These are phyloP conservation scores for Kluyveromyces marxianus DNA, from an alignment of 1,139 yeast genomes.

Conservation along the genomic window DNA sequence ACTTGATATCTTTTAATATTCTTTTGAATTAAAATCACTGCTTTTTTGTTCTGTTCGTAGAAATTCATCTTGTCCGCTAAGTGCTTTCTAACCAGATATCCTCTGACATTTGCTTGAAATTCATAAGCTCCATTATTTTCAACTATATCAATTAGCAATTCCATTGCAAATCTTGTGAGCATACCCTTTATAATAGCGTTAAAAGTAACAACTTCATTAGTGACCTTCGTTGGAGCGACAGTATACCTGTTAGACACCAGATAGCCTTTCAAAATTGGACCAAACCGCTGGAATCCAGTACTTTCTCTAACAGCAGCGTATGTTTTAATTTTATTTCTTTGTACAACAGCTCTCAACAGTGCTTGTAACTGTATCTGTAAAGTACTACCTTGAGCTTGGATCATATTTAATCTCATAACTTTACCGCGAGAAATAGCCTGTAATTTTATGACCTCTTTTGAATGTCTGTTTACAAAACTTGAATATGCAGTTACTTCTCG, in stretches of 20 bases:
- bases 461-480: neutral
- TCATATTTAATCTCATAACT: neutral
- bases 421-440: constrained; percentile 2
- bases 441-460: neutral
- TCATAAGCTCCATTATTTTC: constrained; percentile 34
- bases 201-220: neutral
- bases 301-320: no score
- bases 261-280: constrained; percentile 42
- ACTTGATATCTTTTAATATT: constrained; percentile 60
- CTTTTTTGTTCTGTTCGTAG: constrained; percentile 48
- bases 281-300: constrained; percentile 23
- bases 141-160: constrained; percentile 42
- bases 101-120: constrained; percentile 36
- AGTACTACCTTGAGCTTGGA: neutral
- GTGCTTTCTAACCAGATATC: constrained; percentile 26
- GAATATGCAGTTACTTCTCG: neutral
- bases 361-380: constrained; percentile 4
- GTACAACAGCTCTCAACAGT: constrained; percentile 4
- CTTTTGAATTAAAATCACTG: constrained; percentile 68
- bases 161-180: constrained; percentile 42
- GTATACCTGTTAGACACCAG: constrained; percentile 29
- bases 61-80: constrained; percentile 38
- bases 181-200: constrained; percentile 40
- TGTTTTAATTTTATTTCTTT: constrained; percentile 1
- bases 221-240: neutral